Evolutionary conservation across 441 rosid species (phyloP).

Genomic region (Macaranga tanarius): DNA sequence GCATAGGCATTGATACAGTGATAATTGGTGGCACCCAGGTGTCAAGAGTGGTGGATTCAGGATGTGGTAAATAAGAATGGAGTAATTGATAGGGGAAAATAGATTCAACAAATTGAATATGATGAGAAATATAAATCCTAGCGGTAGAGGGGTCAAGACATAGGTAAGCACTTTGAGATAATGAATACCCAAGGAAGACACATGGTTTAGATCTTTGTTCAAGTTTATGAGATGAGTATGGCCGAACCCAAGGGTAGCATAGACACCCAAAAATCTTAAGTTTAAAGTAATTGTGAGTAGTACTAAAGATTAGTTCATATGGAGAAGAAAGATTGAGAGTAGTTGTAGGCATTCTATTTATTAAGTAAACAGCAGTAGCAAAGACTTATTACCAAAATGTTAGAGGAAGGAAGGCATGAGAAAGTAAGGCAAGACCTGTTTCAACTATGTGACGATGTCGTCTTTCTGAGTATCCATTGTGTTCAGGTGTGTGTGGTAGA

Average conservation of each 20-base stretch:
- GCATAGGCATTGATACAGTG: too few species aligned
- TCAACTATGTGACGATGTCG: neutral
- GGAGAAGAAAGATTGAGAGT: neutral
- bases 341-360: slow-evolving; percentile 3
- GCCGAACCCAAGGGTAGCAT: slow-evolving; percentile 4
- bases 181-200: neutral
- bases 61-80: too few species aligned
- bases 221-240: neutral
- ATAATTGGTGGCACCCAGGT: too few species aligned
- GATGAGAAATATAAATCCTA: too few species aligned
- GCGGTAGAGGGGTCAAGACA: neutral
- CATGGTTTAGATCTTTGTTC: neutral
- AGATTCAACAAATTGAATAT: too few species aligned
- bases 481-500: neutral
- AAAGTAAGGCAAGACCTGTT: too few species aligned
- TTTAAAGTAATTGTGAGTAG: neutral
- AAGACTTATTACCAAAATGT: neutral
- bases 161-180: neutral
- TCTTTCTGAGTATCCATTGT: neutral
- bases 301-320: neutral
- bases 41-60: too few species aligned
- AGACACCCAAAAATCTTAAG: too few species aligned
- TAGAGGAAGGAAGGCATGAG: neutral
- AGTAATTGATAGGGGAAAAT: too few species aligned
- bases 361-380: neutral